Conservation (phyloP, 169 alveolate genomes). For the Plasmodium vivax region DNA sequence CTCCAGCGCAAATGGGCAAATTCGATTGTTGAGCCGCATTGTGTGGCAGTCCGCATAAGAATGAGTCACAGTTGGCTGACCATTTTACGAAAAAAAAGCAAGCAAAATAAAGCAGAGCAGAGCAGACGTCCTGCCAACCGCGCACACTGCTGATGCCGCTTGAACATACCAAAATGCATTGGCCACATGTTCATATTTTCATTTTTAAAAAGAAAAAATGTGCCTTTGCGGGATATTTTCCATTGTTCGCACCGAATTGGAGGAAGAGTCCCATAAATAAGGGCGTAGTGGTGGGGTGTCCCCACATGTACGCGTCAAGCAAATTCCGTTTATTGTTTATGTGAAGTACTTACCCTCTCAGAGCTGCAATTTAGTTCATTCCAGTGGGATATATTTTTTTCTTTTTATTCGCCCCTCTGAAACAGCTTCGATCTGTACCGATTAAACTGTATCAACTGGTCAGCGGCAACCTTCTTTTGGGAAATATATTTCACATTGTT, state of each 20-base stretch:
- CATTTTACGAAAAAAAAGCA: neutral
- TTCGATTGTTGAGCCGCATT: neutral
- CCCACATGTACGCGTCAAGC: neutral
- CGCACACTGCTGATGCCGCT: neutral
- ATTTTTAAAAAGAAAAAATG: neutral
- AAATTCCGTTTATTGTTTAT: neutral
- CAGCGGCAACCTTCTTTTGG: slow-evolving; percentile 29
- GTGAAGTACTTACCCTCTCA: neutral
- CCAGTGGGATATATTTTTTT: neutral
- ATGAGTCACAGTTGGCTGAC: neutral
- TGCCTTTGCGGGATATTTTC: neutral
- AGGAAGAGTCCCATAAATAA: neutral
- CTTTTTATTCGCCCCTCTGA: neutral
- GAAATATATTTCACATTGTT: slow-evolving; percentile 64
- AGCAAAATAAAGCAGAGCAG: neutral
- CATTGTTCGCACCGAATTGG: neutral
- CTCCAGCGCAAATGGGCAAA: neutral
- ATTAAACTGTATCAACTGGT: slow-evolving; percentile 39
- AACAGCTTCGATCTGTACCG: slow-evolving; percentile 35
- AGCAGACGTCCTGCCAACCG: neutral
- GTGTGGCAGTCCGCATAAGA: neutral
- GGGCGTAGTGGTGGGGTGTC: neutral
- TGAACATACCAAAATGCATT: neutral
- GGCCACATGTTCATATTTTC: neutral
- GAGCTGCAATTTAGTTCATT: neutral